Conservation (phyloP, 331 rosid species). For the Telfairia occidentalis region DNA sequence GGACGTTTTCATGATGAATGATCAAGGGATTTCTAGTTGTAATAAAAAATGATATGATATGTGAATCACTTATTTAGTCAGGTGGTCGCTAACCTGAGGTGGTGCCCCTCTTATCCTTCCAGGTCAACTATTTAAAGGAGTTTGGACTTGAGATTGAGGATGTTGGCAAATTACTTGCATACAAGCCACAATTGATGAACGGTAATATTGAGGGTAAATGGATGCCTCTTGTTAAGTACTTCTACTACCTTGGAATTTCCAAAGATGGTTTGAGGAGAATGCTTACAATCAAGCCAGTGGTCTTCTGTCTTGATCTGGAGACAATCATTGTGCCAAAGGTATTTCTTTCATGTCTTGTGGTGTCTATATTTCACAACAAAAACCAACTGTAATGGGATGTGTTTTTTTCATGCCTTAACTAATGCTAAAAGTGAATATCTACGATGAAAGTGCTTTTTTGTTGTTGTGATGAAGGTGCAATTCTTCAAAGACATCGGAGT, state of each 20-base stretch:
- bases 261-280: conserved; percentile 90
- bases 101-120: conserved; percentile 19
- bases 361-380: neutral
- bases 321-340: conserved; percentile 80
- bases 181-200: conserved; percentile 79
- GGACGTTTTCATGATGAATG: neutral
- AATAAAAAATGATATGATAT: neutral
- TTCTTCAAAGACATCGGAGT: conserved; percentile 77
- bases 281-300: conserved; percentile 69
- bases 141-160: conserved; percentile 66
- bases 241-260: conserved; percentile 68
- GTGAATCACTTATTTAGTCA: neutral
- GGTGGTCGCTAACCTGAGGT: conserved; percentile 17
- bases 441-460: conserved; percentile 25
- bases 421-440: neutral
- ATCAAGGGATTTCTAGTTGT: neutral
- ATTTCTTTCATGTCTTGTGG: conserved; percentile 4
- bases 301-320: conserved; percentile 74
- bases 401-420: neutral
- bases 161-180: conserved; percentile 70
- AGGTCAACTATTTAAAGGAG: conserved; percentile 83
- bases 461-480: conserved; percentile 32
- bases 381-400: neutral
- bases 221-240: conserved; percentile 84
- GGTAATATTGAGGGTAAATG: conserved; percentile 79